Conservation (phyloP, 202 grass and related monocot species). For the Saccharum hybrid region DNA sequence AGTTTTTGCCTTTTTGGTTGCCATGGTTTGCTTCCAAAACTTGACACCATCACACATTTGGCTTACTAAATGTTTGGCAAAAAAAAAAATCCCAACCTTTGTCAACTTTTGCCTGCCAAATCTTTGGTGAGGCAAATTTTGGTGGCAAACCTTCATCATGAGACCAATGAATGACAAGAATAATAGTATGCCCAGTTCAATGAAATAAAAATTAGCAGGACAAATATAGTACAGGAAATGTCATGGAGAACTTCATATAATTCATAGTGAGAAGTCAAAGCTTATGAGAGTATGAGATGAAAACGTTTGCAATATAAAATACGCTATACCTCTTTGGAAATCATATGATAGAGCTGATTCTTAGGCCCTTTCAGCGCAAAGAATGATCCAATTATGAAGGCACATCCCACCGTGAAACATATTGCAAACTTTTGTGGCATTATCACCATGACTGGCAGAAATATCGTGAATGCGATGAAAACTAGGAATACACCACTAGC, state of each 20-base stretch:
- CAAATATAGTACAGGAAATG: slow-evolving; percentile 14
- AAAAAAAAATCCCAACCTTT: background rate
- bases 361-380: slow-evolving; percentile 92
- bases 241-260: background rate
- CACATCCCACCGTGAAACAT: slow-evolving; percentile 91
- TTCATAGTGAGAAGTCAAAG: background rate
- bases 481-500: slow-evolving; percentile 86
- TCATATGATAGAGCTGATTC: slow-evolving; percentile 93
- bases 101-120: background rate
- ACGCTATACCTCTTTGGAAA: slow-evolving; percentile 82
- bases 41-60: background rate
- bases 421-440: slow-evolving; percentile 96
- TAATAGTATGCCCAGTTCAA: background rate
- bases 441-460: slow-evolving; percentile 93
- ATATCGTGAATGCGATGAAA: slow-evolving; percentile 94
- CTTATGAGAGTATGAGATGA: background rate
- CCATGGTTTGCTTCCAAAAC: background rate
- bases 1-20: background rate
- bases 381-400: slow-evolving; percentile 92
- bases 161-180: slow-evolving; percentile 2
- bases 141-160: background rate
- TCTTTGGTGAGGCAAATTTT: background rate
- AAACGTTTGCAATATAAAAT: background rate
- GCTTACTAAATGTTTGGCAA: background rate
- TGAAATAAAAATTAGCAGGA: slow-evolving; percentile 6